Base-by-base conservation (phyloP, 441 rosid species). In the Gossypium trilobum region DNA sequence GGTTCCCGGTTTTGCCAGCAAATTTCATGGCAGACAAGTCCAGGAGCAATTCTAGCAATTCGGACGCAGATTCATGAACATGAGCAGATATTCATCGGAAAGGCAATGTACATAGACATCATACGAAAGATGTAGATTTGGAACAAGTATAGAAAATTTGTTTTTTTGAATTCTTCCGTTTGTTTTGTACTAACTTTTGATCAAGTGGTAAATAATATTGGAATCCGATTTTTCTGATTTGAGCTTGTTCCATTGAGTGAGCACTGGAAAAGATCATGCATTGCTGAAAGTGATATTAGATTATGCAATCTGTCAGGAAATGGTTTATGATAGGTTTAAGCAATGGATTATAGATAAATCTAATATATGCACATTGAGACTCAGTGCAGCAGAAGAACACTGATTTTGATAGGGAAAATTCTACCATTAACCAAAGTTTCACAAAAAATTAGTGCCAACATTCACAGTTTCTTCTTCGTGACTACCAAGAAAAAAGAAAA, bases 1-100 rank as follows among this genome's bases (percentile, higher is more conserved):
- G 88, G 78, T 92, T 91, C 68, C 90, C 97, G 0, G 85, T 85
- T 73, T 81, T 92, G 86, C 93, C 93, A 3, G 84, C 82, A 27
- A 87, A 82, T 79, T 88, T 87, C 82, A 51, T 86, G 74, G 68
- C 75, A 4, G 87, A 78, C 9, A 84, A 79, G 75, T 74, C 84
- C 19, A 19, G 67, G 13, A 82, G 83, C 75, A 77, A 65, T 72
- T 85, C 87, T 31, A 84, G 83, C 68, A 92, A 84, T 29, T 88
- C 95, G 3, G 92, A 91, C 74, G 42, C 73, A 54, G 97, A 89
- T 55, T 77, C 68, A 48, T 94, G 86, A 86, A 67, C 58, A 7
- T 11, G 70, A 52, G 55, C 9, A 8, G 60, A 8, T 58, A 44
- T 75, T 62, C 27, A 36, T 62, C 4, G 6, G 23, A 36, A 36